Evolutionary conservation across 129 eudicot genomes (phyloP).

Genomic region (Helianthus tuberosus): DNA sequence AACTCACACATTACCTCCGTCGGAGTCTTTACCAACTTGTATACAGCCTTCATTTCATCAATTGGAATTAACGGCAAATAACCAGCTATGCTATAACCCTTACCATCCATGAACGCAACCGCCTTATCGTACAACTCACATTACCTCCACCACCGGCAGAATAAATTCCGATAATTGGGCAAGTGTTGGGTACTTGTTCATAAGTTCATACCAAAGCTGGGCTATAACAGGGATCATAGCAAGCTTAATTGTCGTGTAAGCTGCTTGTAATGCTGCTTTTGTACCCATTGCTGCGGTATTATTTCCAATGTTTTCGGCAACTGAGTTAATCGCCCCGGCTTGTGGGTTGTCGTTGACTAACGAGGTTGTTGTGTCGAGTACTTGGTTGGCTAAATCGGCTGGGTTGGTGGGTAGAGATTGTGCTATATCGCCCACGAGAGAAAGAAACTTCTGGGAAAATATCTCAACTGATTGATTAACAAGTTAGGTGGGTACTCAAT

Average conservation of each 20-base stretch:
- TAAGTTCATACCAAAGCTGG: slow-evolving; percentile 48
- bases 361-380: slow-evolving; percentile 5
- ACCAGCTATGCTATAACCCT: slow-evolving; percentile 48
- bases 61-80: slow-evolving; percentile 38
- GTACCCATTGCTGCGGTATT: slow-evolving; percentile 47
- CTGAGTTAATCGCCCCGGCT: slow-evolving; percentile 30
- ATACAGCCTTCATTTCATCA: slow-evolving; percentile 54
- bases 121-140: slow-evolving; percentile 52
- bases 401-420: slow-evolving; percentile 21
- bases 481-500: no score
- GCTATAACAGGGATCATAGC: slow-evolving; percentile 41
- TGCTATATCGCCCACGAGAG: slow-evolving; percentile 23
- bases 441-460: no score
- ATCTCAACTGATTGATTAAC: no score
- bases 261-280: slow-evolving; percentile 44
- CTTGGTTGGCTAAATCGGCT: slow-evolving; percentile 2
- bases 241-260: slow-evolving; percentile 39
- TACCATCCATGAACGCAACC: slow-evolving; percentile 31
- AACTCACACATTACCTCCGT: no score
- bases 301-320: slow-evolving; percentile 30
- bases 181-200: slow-evolving; percentile 37
- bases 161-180: slow-evolving; percentile 40
- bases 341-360: slow-evolving; percentile 13
- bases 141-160: slow-evolving; percentile 50
- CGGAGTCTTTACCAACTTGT: slow-evolving; percentile 54